Percentiles rank a stretch among this genome's conserved stretches.
Evolutionary conservation across 495 filamentous ascomycete genomes (phyloP).

Genomic region (Friedmanniomyces endolithicus): DNA sequence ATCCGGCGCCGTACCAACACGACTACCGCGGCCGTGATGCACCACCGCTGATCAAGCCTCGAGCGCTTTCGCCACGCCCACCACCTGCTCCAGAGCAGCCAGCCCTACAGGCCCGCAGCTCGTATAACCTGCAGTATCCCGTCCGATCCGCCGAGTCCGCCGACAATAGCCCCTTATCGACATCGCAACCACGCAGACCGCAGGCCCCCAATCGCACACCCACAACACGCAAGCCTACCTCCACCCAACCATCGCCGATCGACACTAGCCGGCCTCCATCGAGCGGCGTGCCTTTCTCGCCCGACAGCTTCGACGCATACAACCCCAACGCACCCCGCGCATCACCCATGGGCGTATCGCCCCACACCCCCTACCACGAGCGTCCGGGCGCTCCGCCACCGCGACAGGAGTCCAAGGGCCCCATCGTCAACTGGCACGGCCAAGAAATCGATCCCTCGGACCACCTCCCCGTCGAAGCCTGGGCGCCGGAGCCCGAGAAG

Average conservation of each 20-base stretch:
- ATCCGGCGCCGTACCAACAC: conserved; percentile 11
- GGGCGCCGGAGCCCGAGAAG: conserved; percentile 82
- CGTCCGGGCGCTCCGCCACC: neutral
- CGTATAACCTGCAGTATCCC: conserved; percentile 16
- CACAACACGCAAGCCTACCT: conserved; percentile 63
- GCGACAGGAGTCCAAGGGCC: neutral
- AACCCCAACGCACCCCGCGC: conserved; percentile 41
- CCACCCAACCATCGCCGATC: conserved; percentile 51
- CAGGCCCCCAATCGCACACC: conserved; percentile 35
- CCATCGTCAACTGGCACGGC: conserved; percentile 71
- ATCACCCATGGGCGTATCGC: conserved; percentile 1
- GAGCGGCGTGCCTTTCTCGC: conserved; percentile 62
- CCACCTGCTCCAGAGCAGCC: neutral
- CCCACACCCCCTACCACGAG: conserved; percentile 7
- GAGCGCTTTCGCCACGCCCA: conserved; percentile 46
- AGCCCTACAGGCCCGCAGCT: conserved; percentile 4
- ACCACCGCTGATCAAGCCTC: conserved; percentile 29
- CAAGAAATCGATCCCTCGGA: conserved; percentile 85
- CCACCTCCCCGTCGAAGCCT: conserved; percentile 78
- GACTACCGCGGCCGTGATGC: conserved; percentile 14
- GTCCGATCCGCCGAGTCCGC: conserved; percentile 17
- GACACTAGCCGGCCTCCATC: conserved; percentile 37
- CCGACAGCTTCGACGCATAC: conserved; percentile 71
- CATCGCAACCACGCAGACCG: neutral
- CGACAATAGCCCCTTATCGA: conserved; percentile 15